Percentiles rank a stretch among this genome's conserved stretches.
Conservation (phyloP, 495 filamentous ascomycete species). For the Aspergillus funiculosus region DNA sequence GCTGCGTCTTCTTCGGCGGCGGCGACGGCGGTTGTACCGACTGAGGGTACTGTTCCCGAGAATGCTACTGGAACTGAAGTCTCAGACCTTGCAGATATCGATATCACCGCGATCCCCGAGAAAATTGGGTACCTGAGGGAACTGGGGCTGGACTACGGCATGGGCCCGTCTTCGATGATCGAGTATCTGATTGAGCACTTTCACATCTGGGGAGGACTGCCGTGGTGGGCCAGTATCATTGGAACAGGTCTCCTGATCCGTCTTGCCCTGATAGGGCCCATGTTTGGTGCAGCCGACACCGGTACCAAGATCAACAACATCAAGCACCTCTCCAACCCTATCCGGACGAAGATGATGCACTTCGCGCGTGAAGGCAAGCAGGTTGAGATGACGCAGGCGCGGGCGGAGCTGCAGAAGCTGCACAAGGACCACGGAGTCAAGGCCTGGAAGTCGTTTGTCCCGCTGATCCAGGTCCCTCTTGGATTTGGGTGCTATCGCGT, state of each 20-base stretch:
- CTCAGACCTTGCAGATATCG: conserved; percentile 29
- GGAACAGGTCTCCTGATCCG: conserved; percentile 59
- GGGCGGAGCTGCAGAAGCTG: conserved; percentile 43
- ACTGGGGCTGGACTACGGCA: conserved; percentile 81
- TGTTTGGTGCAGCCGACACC: conserved; percentile 54
- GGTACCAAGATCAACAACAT: conserved; percentile 43
- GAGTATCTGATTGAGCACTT: conserved; percentile 75
- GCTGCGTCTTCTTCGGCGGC: conserved; percentile 20
- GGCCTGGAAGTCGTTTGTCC: conserved; percentile 47
- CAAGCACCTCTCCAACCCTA: conserved; percentile 34
- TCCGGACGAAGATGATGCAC: conserved; percentile 40
- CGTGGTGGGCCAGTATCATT: conserved; percentile 77
- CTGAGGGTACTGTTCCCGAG: too few relatives aligned
- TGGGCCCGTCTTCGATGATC: conserved; percentile 62
- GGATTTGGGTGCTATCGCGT: conserved; percentile 76
- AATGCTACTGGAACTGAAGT: too few relatives aligned
- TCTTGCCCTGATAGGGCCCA: conserved; percentile 56
- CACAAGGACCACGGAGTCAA: conserved; percentile 50
- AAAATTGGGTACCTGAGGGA: conserved; percentile 76
- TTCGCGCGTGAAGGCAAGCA: conserved; percentile 35
- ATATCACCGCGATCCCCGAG: conserved; percentile 52
- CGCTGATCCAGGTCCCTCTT: conserved; percentile 60
- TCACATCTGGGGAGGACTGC: conserved; percentile 64
- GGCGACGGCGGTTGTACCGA: neutral
- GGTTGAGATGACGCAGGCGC: conserved; percentile 32